A percentile compares a stretch with the other conserved stretches of the same genome.
These are phyloP conservation scores for Byssochlamys sp. DNA, from an alignment of 2,329 filamentous ascomycete genomes.

Conservation along the genomic window DNA sequence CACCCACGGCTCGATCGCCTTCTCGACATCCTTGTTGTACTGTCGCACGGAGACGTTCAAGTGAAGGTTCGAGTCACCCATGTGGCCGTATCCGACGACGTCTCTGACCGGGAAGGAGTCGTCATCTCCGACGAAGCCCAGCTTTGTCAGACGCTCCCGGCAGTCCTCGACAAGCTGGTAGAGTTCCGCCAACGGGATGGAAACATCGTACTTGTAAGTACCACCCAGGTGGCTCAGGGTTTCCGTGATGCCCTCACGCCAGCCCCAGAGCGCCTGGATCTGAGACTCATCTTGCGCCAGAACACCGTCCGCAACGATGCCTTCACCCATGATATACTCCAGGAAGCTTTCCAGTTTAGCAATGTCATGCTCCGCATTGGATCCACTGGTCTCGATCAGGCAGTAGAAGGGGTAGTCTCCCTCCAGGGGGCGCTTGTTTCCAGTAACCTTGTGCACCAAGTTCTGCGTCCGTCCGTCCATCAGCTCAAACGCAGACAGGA, in stretches of 20 bases:
- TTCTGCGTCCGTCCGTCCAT: constrained; percentile 83
- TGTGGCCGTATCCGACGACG: constrained; percentile 94
- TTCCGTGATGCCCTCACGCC: constrained; percentile 88
- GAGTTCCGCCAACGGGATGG: constrained; percentile 77
- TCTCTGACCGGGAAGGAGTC: constrained; percentile 70
- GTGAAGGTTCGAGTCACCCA: constrained; percentile 94
- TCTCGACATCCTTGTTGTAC: constrained; percentile 81
- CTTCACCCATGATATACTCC: constrained; percentile 80
- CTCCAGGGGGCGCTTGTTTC: constrained; percentile 71
- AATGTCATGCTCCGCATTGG: constrained; percentile 83
- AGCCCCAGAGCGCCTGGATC: constrained; percentile 72
- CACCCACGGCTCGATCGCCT: constrained; percentile 81
- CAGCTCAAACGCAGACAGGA: constrained; percentile 91
- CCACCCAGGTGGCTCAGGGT: constrained; percentile 81
- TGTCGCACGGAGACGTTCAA: constrained; percentile 75
- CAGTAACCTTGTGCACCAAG: constrained; percentile 64
- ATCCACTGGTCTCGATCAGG: constrained; percentile 89
- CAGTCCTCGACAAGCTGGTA: constrained; percentile 85
- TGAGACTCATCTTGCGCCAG: constrained; percentile 91
- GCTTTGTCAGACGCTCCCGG: constrained; percentile 58
- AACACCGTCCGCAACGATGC: constrained; percentile 79
- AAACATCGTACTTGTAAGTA: constrained; percentile 97
- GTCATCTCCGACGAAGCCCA: constrained; percentile 67
- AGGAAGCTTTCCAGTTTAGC: constrained; percentile 85
- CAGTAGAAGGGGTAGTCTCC: constrained; percentile 88